Conservation (phyloP, 2,329 filamentous ascomycete species). For the Botrytis cinerea region DNA sequence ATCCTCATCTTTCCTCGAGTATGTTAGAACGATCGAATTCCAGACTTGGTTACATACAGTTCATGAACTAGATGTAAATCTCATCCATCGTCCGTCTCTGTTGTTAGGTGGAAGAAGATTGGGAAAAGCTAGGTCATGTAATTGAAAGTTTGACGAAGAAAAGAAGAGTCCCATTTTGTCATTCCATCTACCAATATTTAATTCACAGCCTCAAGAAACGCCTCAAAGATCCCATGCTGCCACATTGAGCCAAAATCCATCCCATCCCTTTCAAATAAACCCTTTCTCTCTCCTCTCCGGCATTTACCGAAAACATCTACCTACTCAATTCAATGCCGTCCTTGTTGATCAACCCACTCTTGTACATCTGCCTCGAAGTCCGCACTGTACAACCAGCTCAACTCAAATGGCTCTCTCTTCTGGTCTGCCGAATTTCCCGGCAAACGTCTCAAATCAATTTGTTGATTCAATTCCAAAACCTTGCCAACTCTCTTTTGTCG, state of each 20-base stretch:
- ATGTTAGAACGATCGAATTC: background rate
- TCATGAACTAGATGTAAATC: background rate
- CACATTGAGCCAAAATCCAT: background rate
- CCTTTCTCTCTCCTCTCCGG: background rate
- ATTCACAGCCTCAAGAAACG: background rate
- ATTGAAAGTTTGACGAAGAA: too few relatives aligned
- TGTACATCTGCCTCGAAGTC: conserved; percentile 27
- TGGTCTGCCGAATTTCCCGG: conserved; percentile 38
- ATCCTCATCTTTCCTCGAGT: background rate
- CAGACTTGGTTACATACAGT: background rate
- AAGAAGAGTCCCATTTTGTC: background rate
- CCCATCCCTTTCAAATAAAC: background rate
- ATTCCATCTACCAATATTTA: background rate
- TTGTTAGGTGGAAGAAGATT: background rate
- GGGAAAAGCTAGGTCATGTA: background rate
- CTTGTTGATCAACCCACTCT: conserved; percentile 23
- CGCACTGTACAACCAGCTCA: conserved; percentile 28
- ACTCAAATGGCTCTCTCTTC: conserved; percentile 46
- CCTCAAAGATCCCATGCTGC: background rate
- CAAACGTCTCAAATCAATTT: conserved; percentile 43
- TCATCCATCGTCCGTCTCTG: background rate
- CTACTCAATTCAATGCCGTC: background rate
- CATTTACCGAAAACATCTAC: background rate
- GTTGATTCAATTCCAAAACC: conserved; percentile 50
- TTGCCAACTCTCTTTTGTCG: conserved; percentile 51